Base-by-base conservation (phyloP, 345 rosid species). In the Salix exigua region DNA sequence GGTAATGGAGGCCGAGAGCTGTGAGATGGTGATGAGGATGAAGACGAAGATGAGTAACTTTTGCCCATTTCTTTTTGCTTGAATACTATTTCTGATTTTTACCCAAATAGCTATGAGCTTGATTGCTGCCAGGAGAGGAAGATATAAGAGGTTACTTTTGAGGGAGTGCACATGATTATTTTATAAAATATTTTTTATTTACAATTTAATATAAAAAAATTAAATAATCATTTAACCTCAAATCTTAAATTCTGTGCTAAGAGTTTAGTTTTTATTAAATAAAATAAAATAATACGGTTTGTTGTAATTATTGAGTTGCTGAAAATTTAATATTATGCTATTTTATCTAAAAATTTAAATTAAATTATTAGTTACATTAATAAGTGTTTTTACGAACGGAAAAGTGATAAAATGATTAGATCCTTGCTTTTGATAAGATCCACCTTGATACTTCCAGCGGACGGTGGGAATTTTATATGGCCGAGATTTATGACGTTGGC, bases 21-120 rank as follows among this genome's bases (percentile, higher is more conserved):
- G 65, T 23, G 71, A 28, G 84, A 74, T 35, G 82, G 69, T 23
- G 73, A 53, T 18, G 81, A 82, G 63, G 77, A 67, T 6, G 55
- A 44, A 13, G 77, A 67, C 1, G 55, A 44, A 13, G 13, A n/a
- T 55, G 62, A 58, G 23, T 75, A 26, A 42, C 65, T 50, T 69
- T 69, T 84, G 26, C 79, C 87, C 91, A 86, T 85, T 58, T 23
- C 61, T 73, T 37, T 23, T 58, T 58, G 23, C 63, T 10, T 58
- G 6, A 58, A 23, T 58, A 58, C 9, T 23, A 23, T 58, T 58
- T 58, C 28, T 4, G 11, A 58, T 58, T n/a, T 4, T n/a, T 1
- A 58, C 63, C 63, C 63, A 25, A 26, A 17, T 33, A 19, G 35
- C 7, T 26, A 42, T 18, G 0, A 11, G 38, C 37, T 50, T 12